phyloP scores from a whole-genome alignment of 1,284 basidiomycete species.

The Ceratobasidium sp. region DNA sequence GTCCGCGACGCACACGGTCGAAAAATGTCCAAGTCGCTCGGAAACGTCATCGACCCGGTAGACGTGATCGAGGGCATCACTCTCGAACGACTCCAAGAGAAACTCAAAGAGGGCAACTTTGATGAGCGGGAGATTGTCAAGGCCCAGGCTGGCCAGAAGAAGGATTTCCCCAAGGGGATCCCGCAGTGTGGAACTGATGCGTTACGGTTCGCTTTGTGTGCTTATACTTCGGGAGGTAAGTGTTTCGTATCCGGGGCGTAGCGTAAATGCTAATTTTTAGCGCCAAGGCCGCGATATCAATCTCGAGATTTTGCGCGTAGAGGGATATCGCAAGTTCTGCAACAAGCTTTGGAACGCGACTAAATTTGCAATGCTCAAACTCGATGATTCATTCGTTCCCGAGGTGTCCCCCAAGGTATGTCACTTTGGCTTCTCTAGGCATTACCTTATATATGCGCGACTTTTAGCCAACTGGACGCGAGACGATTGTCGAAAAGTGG shows the following conservation, averaged over 20 bases:
- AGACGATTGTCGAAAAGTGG: conserved; percentile 95
- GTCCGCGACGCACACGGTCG: conserved; percentile 97
- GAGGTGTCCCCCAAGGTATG: conserved; percentile 68
- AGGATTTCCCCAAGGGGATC: conserved; percentile 98
- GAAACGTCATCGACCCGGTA: conserved; percentile 97
- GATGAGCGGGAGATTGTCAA: conserved; percentile 93
- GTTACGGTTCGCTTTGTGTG: conserved; percentile 92
- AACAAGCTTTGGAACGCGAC: conserved; percentile 99
- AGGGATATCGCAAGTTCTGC: conserved; percentile 99
- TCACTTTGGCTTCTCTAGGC: not conserved
- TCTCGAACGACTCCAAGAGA: conserved; percentile 85
- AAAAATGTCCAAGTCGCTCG: conserved; percentile 99
- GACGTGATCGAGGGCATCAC: conserved; percentile 92
- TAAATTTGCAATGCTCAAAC: conserved; percentile 96
- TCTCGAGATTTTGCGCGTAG: conserved; percentile 94
- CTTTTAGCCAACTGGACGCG: conserved; percentile 79
- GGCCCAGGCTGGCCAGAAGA: conserved; percentile 96
- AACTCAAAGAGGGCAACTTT: conserved; percentile 90
- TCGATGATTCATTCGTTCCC: conserved; percentile 84
- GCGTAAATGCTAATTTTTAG: not conserved
- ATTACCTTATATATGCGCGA: not conserved
- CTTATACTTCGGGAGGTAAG: conserved; percentile 84
- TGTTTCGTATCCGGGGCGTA: conserved; percentile 19
- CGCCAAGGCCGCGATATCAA: conserved; percentile 87
- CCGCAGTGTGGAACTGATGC: conserved; percentile 99